These are phyloP conservation scores for Termitomyces sp. DNA, from an alignment of 768 basidiomycete species.

Conservation along the genomic window DNA sequence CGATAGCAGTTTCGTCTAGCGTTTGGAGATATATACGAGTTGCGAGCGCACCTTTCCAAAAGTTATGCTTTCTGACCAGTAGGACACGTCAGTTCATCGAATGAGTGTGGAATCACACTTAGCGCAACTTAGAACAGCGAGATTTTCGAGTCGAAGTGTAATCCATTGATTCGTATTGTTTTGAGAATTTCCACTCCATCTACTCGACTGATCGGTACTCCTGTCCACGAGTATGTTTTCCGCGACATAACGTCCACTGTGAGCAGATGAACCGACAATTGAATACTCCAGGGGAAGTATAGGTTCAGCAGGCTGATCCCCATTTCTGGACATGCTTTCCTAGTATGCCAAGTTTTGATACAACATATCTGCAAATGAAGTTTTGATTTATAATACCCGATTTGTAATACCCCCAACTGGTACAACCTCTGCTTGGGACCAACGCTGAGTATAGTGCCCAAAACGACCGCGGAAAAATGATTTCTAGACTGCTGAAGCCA, in stretches of 20 bases:
- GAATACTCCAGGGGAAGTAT: slow-evolving; percentile 36
- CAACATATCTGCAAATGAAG: too few relatives aligned
- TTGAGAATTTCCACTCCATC: slow-evolving; percentile 72
- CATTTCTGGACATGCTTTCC: slow-evolving; percentile 7
- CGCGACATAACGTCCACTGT: slow-evolving; percentile 63
- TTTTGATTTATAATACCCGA: too few relatives aligned
- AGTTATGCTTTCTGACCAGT: slow-evolving; percentile 53
- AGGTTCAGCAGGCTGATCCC: slow-evolving; percentile 2
- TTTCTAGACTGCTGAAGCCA: too few relatives aligned
- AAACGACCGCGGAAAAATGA: too few relatives aligned
- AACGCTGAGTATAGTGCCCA: too few relatives aligned
- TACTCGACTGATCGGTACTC: slow-evolving; percentile 57
- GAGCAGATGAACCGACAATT: slow-evolving; percentile 59
- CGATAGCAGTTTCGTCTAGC: not conserved
- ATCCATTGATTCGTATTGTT: slow-evolving; percentile 66
- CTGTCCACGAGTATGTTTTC: slow-evolving; percentile 65
- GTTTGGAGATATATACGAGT: not conserved
- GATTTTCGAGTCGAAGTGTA: slow-evolving; percentile 52
- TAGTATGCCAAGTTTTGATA: not conserved
- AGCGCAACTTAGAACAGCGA: slow-evolving; percentile 62
- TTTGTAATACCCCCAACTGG: too few relatives aligned
- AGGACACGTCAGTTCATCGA: slow-evolving; percentile 1
- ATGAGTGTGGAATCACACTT: not conserved
- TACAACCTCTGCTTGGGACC: too few relatives aligned
- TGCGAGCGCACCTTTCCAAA: slow-evolving; percentile 66